Evolutionary conservation across 2,329 filamentous ascomycete species (phyloP).

Genomic region (Stenocarpella maydis): DNA sequence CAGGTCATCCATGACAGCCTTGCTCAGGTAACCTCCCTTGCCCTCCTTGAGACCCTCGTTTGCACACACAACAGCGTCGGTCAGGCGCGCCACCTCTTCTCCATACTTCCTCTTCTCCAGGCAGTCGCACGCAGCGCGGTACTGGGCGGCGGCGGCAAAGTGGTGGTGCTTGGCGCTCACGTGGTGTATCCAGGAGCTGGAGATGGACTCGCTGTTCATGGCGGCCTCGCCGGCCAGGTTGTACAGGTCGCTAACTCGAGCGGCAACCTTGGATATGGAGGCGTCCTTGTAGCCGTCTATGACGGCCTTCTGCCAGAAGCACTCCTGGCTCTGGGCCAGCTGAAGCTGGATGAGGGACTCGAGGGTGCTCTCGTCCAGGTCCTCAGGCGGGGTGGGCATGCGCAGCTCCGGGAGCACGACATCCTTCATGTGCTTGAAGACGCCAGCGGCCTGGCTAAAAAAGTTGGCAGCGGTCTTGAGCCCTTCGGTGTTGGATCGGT

Average conservation of each 20-base stretch:
- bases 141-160: constrained; percentile 95
- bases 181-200: constrained; percentile 96
- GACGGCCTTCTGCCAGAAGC: constrained; percentile 97
- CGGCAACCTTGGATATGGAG: constrained; percentile 89
- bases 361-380: constrained; percentile 91
- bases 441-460: constrained; percentile 86
- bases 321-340: constrained; percentile 94
- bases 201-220: constrained; percentile 87
- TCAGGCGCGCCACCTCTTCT: constrained; percentile 88
- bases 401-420: constrained; percentile 84
- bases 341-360: constrained; percentile 84
- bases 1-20: constrained; percentile 81
- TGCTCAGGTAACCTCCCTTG: constrained; percentile 77
- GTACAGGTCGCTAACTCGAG: constrained; percentile 90
- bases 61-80: constrained; percentile 83
- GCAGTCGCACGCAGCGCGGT: constrained; percentile 87
- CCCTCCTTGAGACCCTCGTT: constrained; percentile 87
- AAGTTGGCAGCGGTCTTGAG: constrained; percentile 90
- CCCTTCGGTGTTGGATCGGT: constrained; percentile 80
- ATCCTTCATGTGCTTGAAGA: constrained; percentile 79
- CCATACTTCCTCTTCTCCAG: constrained; percentile 94
- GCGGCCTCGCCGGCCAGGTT: constrained; percentile 83
- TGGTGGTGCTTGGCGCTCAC: constrained; percentile 97
- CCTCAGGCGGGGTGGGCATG: constrained; percentile 83
- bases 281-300: constrained; percentile 93